These are phyloP conservation scores for Phoma sp. DNA, from an alignment of 2,329 filamentous ascomycete species.

Conservation along the genomic window DNA sequence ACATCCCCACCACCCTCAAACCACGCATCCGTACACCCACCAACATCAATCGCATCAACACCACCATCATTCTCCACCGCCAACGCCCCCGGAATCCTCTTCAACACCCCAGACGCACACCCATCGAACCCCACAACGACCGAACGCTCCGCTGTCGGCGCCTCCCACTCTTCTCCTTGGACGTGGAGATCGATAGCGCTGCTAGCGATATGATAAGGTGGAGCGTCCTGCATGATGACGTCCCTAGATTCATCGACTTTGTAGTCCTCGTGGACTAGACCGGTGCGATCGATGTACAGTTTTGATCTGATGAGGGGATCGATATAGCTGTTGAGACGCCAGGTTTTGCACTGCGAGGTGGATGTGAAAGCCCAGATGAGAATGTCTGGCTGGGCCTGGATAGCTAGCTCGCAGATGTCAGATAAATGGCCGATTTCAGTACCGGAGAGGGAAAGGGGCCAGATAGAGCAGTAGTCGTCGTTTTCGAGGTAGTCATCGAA, in stretches of 20 bases:
- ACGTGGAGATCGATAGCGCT: background rate
- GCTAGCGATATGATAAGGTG: background rate
- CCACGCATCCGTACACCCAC: constrained; percentile 37
- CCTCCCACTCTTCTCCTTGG: constrained; percentile 5
- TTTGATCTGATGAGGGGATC: constrained; percentile 11
- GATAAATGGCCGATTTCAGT: constrained; percentile 57
- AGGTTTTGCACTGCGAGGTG: constrained; percentile 55
- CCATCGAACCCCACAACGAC: constrained; percentile 32
- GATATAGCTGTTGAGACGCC: constrained; percentile 52
- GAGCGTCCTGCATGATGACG: constrained; percentile 21
- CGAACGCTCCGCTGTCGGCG: constrained; percentile 4
- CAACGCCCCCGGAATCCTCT: constrained; percentile 30
- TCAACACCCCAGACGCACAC: constrained; percentile 21
- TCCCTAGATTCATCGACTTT: constrained; percentile 21
- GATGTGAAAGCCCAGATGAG: constrained; percentile 62
- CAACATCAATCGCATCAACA: constrained; percentile 38
- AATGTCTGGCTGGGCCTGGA: constrained; percentile 56
- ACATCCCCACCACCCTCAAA: constrained; percentile 41
- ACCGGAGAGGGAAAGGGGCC: constrained; percentile 61
- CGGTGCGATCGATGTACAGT: constrained; percentile 33
- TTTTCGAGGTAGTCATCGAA: background rate
- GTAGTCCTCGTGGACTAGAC: constrained; percentile 30
- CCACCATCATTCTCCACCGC: constrained; percentile 39
- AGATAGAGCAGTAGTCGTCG: constrained; percentile 35
- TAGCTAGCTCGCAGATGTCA: constrained; percentile 59